Evolutionary conservation across 352 stramenopile species (phyloP).

Genomic region (Globisporangium spiculum): DNA sequence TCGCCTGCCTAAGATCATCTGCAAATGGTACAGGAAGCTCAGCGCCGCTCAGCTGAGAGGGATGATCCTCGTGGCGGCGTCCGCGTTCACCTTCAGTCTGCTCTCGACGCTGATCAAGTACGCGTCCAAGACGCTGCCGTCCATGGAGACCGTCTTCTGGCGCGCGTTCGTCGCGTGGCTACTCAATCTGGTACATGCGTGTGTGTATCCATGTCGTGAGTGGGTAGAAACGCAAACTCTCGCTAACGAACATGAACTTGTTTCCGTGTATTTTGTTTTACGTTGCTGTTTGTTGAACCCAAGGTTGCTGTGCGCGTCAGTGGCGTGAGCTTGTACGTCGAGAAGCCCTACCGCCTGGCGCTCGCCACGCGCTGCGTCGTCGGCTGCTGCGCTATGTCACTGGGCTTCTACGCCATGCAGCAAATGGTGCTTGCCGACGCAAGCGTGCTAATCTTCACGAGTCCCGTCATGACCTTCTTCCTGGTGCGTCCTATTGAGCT

Average conservation of each 20-base stretch:
- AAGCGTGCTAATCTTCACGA: constrained; percentile 62
- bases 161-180: constrained; percentile 50
- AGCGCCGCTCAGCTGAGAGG: constrained; percentile 23
- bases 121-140: constrained; percentile 41
- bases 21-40: constrained; percentile 16
- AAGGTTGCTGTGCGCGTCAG: constrained; percentile 39
- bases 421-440: constrained; percentile 62
- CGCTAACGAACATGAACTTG: background rate
- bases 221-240: background rate
- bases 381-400: constrained; percentile 41
- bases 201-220: background rate
- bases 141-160: constrained; percentile 71
- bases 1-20: background rate
- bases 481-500: constrained; percentile 27
- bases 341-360: constrained; percentile 29
- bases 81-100: constrained; percentile 57
- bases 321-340: constrained; percentile 28
- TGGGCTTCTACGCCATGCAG: constrained; percentile 56
- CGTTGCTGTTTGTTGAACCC: background rate
- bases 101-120: constrained; percentile 62
- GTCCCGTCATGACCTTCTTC: constrained; percentile 57
- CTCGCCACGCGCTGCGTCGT: constrained; percentile 41
- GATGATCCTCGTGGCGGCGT: constrained; percentile 42
- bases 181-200: constrained; percentile 39
- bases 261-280: background rate